phyloP scores from a whole-genome alignment of 2,329 filamentous ascomycete genomes.

The Bipolaris oryzae region DNA sequence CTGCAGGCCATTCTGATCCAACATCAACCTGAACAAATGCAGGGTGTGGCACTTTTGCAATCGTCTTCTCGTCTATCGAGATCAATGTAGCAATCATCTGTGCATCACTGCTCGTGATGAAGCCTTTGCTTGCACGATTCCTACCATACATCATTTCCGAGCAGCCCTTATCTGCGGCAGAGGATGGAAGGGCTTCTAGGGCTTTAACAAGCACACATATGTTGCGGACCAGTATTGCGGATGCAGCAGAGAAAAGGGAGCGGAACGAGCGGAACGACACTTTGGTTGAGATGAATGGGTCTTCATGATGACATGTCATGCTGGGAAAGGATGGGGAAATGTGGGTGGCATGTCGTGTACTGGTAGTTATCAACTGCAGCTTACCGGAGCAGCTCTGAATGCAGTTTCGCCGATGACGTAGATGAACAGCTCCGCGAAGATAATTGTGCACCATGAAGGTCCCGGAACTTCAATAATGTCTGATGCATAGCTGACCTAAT shows the following conservation, averaged over 20 bases:
- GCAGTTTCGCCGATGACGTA: constrained; percentile 24
- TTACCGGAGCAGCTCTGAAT: constrained; percentile 7
- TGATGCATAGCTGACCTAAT: background rate
- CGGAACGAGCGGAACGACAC: constrained; percentile 18
- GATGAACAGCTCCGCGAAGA: constrained; percentile 1
- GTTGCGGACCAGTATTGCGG: constrained; percentile 4
- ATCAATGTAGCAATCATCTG: constrained; percentile 54
- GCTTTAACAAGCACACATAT: constrained; percentile 22
- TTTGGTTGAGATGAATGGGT: background rate
- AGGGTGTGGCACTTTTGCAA: constrained; percentile 49
- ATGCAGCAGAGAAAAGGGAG: constrained; percentile 14
- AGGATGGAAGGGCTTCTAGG: constrained; percentile 19
- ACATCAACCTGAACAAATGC: background rate
- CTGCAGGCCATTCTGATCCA: background rate
- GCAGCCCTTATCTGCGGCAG: constrained; percentile 21
- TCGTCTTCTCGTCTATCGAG: constrained; percentile 52
- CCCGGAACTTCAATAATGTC: background rate
- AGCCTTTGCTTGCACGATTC: constrained; percentile 47
- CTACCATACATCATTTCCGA: constrained; percentile 41
- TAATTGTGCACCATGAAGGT: background rate
- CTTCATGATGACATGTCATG: background rate
- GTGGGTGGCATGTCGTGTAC: constrained; percentile 3
- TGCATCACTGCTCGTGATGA: constrained; percentile 53
- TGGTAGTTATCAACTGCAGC: background rate
- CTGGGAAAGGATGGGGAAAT: constrained; percentile 1